A percentile compares a stretch with the other conserved stretches of the same genome.
Conservation (phyloP, 2,329 filamentous ascomycete genomes). For the Acrocalymma vagum region DNA sequence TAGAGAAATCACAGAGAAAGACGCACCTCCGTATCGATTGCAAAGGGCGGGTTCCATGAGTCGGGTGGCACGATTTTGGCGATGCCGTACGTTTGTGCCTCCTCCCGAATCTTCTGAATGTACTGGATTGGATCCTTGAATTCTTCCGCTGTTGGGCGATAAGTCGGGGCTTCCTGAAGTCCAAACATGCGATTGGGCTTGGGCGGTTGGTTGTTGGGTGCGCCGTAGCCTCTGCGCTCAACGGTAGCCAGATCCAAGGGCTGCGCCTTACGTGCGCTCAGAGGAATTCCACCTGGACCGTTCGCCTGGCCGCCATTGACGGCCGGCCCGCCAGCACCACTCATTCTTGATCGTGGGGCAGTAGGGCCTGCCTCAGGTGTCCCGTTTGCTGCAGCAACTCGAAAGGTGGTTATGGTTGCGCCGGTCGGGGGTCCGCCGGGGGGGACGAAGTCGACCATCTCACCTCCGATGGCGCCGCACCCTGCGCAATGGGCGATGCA, state of each 20-base stretch:
- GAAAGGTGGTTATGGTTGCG: conserved; percentile 47
- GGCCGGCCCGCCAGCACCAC: conserved; percentile 28
- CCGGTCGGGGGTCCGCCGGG: conserved; percentile 39
- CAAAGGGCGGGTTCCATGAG: conserved; percentile 92
- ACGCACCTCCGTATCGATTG: conserved; percentile 93
- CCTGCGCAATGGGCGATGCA: no score
- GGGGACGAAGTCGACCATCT: conserved; percentile 48
- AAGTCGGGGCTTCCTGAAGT: conserved; percentile 89
- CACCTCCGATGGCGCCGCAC: no score
- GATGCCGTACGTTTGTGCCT: conserved; percentile 87
- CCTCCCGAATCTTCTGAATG: conserved; percentile 87
- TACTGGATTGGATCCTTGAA: conserved; percentile 95
- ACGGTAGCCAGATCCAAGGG: conserved; percentile 88
- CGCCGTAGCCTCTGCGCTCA: conserved; percentile 86
- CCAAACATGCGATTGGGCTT: conserved; percentile 84
- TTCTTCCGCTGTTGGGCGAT: conserved; percentile 88
- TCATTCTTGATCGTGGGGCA: conserved; percentile 41
- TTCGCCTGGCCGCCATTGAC: conserved; percentile 46
- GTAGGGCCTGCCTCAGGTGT: conserved; percentile 27
- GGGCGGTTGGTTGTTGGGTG: conserved; percentile 76
- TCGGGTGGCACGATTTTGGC: conserved; percentile 96
- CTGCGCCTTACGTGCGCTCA: conserved; percentile 70
- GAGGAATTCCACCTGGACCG: conserved; percentile 58
- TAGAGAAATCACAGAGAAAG: conserved; percentile 1
- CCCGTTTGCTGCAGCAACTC: conserved; percentile 43